Conservation (phyloP, 2,329 filamentous ascomycete genomes). For the Aspergillus hiratsukae region DNA sequence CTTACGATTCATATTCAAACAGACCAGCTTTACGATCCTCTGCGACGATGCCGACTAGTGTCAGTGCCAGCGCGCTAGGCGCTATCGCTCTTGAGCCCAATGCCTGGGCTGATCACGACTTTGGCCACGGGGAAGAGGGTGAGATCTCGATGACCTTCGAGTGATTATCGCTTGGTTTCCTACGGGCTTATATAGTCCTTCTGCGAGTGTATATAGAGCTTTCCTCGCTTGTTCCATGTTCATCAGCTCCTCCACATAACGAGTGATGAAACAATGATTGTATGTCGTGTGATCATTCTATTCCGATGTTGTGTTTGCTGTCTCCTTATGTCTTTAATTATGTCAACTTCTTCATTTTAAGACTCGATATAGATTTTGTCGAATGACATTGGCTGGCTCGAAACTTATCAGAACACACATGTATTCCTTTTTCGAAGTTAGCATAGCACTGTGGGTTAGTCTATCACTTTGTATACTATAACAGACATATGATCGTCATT, state of each 20-base stretch:
- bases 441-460: neutral
- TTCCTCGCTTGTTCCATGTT: conserved; percentile 1
- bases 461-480: neutral
- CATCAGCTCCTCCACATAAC: neutral
- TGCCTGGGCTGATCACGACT: conserved; percentile 69
- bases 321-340: neutral
- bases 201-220: neutral
- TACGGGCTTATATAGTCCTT: neutral
- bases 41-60: conserved; percentile 25
- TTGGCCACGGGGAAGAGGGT: conserved; percentile 64
- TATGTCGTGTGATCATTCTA: neutral
- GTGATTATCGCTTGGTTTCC: conserved; percentile 36
- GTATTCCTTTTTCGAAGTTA: neutral
- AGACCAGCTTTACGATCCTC: conserved; percentile 29
- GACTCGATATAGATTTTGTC: neutral
- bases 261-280: neutral
- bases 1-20: conserved; percentile 9
- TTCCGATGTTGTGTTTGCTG: neutral
- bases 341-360: neutral
- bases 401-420: neutral
- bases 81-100: conserved; percentile 45
- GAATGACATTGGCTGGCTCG: neutral
- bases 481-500: neutral
- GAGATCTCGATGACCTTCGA: conserved; percentile 82
- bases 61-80: conserved; percentile 22